A percentile compares a stretch with the other conserved stretches of the same genome.
Conservation (phyloP, 257 asterid species). For the Salvia rosmarinus region DNA sequence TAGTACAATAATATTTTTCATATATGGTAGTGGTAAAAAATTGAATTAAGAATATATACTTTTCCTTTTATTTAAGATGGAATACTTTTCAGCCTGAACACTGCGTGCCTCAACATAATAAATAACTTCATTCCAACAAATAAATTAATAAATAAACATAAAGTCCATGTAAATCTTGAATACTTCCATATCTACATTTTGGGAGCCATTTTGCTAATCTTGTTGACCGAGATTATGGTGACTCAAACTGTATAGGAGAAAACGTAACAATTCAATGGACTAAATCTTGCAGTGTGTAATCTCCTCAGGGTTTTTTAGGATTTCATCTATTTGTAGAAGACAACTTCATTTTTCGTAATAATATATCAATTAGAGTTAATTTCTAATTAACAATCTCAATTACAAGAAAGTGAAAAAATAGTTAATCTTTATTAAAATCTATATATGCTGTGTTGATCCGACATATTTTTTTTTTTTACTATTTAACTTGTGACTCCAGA, state of each 20-base stretch:
- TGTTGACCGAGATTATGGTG: background rate
- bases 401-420: background rate
- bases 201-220: background rate
- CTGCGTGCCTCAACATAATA: background rate
- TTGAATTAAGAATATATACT: background rate
- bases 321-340: background rate
- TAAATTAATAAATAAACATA: background rate
- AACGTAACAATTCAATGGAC: background rate
- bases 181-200: background rate
- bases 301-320: background rate
- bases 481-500: background rate
- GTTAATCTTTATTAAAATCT: background rate
- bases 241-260: background rate
- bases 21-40: background rate
- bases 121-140: background rate
- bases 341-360: background rate
- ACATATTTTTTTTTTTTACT: background rate
- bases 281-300: conserved; percentile 16
- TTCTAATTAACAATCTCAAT: background rate
- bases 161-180: background rate
- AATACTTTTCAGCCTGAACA: background rate
- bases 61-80: background rate
- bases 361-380: background rate
- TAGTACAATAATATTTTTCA: background rate
- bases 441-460: background rate